Evolutionary conservation across 169 alveolate genomes (phyloP), one percentile per base, ranked within the genome.

Genomic region (Ichthyophthirius multifiliis): DNA sequence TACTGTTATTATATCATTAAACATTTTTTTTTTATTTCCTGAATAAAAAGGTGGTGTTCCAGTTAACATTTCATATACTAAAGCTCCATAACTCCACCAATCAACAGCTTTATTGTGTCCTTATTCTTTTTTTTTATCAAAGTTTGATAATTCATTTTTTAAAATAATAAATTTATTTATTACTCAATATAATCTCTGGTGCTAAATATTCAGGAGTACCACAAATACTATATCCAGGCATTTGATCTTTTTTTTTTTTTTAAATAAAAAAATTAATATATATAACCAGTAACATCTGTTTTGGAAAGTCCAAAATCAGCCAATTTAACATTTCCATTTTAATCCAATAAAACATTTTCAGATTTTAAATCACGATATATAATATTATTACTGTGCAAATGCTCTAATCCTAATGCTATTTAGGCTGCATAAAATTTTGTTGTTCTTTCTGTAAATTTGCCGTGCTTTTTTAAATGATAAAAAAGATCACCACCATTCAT

Each of bases 361-460:
- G 97, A 95, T 41, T 93, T 93, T 43, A 93, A 75, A 80, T 93
- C 97, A 43, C 97, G 77, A 47, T 93, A 91, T 18, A 93, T 88
- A 6, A 93, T 82, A 35, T 89, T 85, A 43, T 84, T 73, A 65
- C 85, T 78, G 83, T 93, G 97, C 55, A 93, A 74, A 74, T 87
- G 86, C 47, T 85, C 83, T 23, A 93, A 44, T 12, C 95, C 95
- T 20, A 90, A 41, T 23, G 85, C 35, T 16, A 93, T 83, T 84
- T 93, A 93, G 0, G 94, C 91, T 13, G 94, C 93, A 79, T 90
- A 93, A 81, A 90, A 93, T 78, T 71, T 82, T 4, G 94, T 75
- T 23, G 65, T 76, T 18, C 44, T 39, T 76, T 90, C 95, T 6
- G 76, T 74, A 74, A 93, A 90, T 64, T 82, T 76, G 4, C 71